A percentile compares a stretch with the other conserved stretches of the same genome.
Evolutionary conservation across 1,284 basidiomycete genomes (phyloP).

Genomic region (Gymnopus androsaceus): DNA sequence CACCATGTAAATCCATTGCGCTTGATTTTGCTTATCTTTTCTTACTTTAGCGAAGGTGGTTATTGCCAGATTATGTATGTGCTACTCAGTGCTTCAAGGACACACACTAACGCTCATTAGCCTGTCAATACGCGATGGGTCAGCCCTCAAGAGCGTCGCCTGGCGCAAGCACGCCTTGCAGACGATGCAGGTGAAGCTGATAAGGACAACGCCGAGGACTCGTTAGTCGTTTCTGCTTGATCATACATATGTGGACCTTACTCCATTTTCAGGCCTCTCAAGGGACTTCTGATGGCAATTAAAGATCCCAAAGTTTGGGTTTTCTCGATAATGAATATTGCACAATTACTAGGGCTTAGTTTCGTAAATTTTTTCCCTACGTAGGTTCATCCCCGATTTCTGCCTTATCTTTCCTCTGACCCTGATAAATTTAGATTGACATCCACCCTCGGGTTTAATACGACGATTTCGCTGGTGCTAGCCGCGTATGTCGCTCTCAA

Average conservation of each 20-base stretch:
- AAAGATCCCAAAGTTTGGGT: constrained; percentile 64
- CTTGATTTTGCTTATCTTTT: not conserved
- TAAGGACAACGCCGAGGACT: constrained; percentile 50
- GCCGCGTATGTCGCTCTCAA: constrained; percentile 51
- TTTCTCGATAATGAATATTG: constrained; percentile 55
- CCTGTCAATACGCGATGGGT: constrained; percentile 72
- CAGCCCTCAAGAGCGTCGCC: constrained; percentile 52
- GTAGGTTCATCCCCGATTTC: constrained; percentile 35
- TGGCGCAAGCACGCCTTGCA: constrained; percentile 72
- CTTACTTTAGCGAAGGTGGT: constrained; percentile 38
- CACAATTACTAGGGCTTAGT: constrained; percentile 61
- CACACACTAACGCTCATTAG: constrained; percentile 29
- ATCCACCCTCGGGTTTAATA: constrained; percentile 63
- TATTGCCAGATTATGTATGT: constrained; percentile 57
- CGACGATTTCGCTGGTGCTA: constrained; percentile 60
- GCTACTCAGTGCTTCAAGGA: not conserved
- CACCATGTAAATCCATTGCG: constrained; percentile 48
- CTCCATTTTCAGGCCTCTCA: constrained; percentile 39
- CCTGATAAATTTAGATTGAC: constrained; percentile 48
- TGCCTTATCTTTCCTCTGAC: not conserved
- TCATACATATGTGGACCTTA: not conserved
- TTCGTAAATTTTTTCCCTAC: constrained; percentile 79
- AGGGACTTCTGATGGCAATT: constrained; percentile 59
- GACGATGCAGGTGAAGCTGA: constrained; percentile 79
- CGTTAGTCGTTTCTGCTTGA: constrained; percentile 1